phyloP scores from a whole-genome alignment of 2,329 filamentous ascomycete species.

The Conoideocrella luteorostrata region DNA sequence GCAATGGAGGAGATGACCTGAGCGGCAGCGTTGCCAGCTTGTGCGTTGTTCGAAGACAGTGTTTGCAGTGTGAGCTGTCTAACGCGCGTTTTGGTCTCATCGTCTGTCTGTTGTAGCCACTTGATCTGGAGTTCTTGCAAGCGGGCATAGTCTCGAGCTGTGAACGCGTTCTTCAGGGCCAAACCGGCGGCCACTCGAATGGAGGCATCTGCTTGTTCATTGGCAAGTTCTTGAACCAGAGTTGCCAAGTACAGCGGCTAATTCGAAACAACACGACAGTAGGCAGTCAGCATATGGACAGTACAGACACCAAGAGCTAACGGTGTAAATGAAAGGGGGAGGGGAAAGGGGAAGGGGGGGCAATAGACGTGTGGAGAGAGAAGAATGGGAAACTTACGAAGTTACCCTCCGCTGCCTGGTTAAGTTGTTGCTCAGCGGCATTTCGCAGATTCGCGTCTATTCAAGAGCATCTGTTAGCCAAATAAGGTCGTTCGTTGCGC shows the following conservation, averaged over 20 bases:
- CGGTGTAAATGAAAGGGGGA: not conserved
- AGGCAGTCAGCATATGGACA: conserved; percentile 3
- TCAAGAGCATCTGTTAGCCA: conserved; percentile 13
- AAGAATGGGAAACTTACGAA: conserved; percentile 59
- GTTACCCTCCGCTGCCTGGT: conserved; percentile 86
- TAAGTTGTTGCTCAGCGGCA: conserved; percentile 89
- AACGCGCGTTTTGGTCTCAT: conserved; percentile 76
- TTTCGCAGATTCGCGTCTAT: conserved; percentile 84
- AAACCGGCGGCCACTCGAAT: conserved; percentile 93
- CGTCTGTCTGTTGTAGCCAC: conserved; percentile 81
- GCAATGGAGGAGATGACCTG: conserved; percentile 96
- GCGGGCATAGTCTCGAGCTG: conserved; percentile 79
- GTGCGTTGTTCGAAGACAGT: conserved; percentile 68
- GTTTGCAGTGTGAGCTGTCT: conserved; percentile 90
- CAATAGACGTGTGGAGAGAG: not conserved
- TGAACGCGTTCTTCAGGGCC: conserved; percentile 96
- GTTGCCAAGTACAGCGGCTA: conserved; percentile 90
- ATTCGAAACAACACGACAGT: not conserved
- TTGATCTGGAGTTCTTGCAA: conserved; percentile 87
- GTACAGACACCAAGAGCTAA: no score
- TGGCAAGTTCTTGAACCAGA: conserved; percentile 88
- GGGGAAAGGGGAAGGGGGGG: conserved; percentile 7
- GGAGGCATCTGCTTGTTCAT: conserved; percentile 73
- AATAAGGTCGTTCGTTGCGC: not conserved
- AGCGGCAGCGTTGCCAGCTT: conserved; percentile 82